Evolutionary conservation across 306 rosid genomes (phyloP), one percentile per base, ranked within the genome.

Genomic region (Pterocarpus macrocarpus): DNA sequence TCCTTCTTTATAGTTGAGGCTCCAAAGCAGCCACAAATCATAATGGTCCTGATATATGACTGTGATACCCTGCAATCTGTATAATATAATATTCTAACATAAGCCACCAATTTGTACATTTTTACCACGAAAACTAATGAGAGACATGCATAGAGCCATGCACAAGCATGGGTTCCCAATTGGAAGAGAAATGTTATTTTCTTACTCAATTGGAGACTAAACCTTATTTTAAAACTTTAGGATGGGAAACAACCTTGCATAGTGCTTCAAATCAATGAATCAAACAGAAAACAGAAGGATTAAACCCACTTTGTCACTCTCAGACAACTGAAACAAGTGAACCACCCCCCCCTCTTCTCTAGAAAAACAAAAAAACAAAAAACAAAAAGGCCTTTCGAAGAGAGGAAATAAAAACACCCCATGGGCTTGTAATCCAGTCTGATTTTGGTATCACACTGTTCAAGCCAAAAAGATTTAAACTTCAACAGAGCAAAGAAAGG

Each of bases 11-110:
- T 1, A 75, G 66, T 63, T 50, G 86, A 79, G 82, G 84, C 47
- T 55, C 94, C 89, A 80, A 92, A 92, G 91, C 98, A 94, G 85
- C 82, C 73, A 79, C 97, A 94, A 81, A 80, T 61, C 97, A 91
- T 94, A 73, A 41, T 85, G 74, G 7, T 17, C 34, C 61, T 67
- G 69, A 4, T 71, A 71, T 75, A 62, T 47, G n/a, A 47, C 45
- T 5, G 38, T 53, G 61, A 15, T 16, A 63, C 8, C 56, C 79
- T 72, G 74, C 73, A 67, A 81, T 66, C 85, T 81, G 73, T 80
- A 83, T 56, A n/a, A 62, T 30, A 57, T 65, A 64, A 69, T 64
- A 73, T 68, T 49, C 68, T 45, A 67, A 62, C 35, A 30, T 71
- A 44, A 69, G 22, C 65, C 16, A 63, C 56, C 69, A 59, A 62